Conservation (phyloP, 495 filamentous ascomycete species). For the Aspergillus asperescens region DNA sequence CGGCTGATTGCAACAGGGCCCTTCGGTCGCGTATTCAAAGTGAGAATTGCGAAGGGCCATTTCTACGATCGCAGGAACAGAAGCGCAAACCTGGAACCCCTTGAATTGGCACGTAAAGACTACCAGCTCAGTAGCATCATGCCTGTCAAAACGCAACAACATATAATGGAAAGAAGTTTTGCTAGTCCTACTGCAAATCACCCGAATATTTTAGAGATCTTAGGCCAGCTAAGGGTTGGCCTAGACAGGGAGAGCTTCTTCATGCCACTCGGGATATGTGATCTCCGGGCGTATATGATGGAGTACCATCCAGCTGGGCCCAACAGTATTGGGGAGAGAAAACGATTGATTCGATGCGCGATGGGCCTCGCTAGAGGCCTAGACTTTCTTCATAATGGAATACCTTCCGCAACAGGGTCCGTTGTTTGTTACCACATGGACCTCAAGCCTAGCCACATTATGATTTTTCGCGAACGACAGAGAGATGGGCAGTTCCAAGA, state of each 20-base stretch:
- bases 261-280: slow-evolving; percentile 3
- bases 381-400: slow-evolving; percentile 1
- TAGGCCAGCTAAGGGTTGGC: not conserved
- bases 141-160: not conserved
- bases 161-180: not conserved
- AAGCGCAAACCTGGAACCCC: not conserved
- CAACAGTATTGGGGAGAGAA: not conserved
- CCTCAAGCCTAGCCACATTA: slow-evolving; percentile 3
- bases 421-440: slow-evolving; percentile 8
- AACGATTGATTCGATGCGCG: not conserved
- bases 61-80: not conserved
- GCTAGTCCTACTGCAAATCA: not conserved
- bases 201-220: not conserved
- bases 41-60: not conserved
- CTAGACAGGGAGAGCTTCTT: not conserved
- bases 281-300: slow-evolving; percentile 3
- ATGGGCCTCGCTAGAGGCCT: not conserved
- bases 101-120: slow-evolving; percentile 1
- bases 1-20: not conserved
- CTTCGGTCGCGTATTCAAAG: not conserved
- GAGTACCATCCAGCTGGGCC: not conserved
- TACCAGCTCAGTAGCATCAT: not conserved
- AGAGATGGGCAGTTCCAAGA: not conserved
- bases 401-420: not conserved
- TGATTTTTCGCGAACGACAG: not conserved